Evolutionary conservation across 2,329 filamentous ascomycete species (phyloP).

Genomic region (Phialophora chinensis): DNA sequence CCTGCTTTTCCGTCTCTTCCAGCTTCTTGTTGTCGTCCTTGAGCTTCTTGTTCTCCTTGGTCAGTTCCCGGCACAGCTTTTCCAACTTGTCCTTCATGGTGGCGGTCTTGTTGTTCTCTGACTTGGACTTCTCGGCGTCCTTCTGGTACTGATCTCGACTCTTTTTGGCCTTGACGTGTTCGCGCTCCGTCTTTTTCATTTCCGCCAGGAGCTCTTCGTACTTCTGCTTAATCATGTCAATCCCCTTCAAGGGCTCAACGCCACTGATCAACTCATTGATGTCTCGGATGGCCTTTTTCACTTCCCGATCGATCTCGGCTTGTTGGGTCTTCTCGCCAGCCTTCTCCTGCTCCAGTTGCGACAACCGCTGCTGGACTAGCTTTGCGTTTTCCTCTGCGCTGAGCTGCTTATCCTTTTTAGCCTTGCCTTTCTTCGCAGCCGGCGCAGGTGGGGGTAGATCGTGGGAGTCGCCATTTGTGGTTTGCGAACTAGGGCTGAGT

Average conservation of each 20-base stretch:
- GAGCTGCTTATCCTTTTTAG: slow-evolving; percentile 80
- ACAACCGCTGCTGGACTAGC: slow-evolving; percentile 89
- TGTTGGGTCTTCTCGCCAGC: slow-evolving; percentile 95
- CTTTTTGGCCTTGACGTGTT: slow-evolving; percentile 95
- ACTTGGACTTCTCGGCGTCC: slow-evolving; percentile 88
- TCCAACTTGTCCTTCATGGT: slow-evolving; percentile 95
- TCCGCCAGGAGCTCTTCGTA: slow-evolving; percentile 90
- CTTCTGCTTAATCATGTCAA: slow-evolving; percentile 87
- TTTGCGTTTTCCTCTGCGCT: slow-evolving; percentile 91
- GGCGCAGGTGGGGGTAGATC: slow-evolving; percentile 49
- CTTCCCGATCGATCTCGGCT: slow-evolving; percentile 92
- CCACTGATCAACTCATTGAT: slow-evolving; percentile 81
- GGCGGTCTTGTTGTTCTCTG: slow-evolving; percentile 86
- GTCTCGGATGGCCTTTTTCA: slow-evolving; percentile 91
- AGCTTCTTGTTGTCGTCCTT: slow-evolving; percentile 97
- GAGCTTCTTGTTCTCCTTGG: slow-evolving; percentile 96
- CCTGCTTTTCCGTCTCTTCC: slow-evolving; percentile 82
- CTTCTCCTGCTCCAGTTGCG: slow-evolving; percentile 90
- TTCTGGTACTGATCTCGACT: slow-evolving; percentile 93
- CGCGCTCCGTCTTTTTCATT: slow-evolving; percentile 93
- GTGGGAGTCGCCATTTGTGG: slow-evolving; percentile 51
- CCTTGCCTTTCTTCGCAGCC: slow-evolving; percentile 68
- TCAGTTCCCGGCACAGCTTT: slow-evolving; percentile 91
- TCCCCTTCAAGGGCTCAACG: slow-evolving; percentile 90
- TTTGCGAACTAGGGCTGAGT: slow-evolving; percentile 41